Conservation (phyloP, 1,139 yeast species). For the Pichiaceae sp. region DNA sequence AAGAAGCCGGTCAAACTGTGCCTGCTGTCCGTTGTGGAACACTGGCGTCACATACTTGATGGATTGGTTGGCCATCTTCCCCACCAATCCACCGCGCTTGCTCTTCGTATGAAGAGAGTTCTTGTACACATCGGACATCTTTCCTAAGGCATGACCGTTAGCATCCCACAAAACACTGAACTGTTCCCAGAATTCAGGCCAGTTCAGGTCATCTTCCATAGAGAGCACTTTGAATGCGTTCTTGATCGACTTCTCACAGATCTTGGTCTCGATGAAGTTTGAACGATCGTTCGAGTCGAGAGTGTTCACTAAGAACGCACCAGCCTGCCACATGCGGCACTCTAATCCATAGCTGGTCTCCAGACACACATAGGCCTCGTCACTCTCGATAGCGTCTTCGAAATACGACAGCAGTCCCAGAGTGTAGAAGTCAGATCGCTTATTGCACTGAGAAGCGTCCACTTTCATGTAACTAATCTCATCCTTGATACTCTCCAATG, state of each 20-base stretch:
- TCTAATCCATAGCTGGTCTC: background rate
- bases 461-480: constrained; percentile 6
- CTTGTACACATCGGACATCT: constrained; percentile 34
- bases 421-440: background rate
- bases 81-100: constrained; percentile 33
- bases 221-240: constrained; percentile 49
- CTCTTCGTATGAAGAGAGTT: constrained; percentile 24
- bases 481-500: constrained; percentile 14
- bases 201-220: constrained; percentile 16
- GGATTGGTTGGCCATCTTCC: constrained; percentile 28
- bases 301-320: constrained; percentile 58
- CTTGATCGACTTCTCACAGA: constrained; percentile 55
- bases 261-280: constrained; percentile 46
- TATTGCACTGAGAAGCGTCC: constrained; percentile 1
- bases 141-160: constrained; percentile 41
- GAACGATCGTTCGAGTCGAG: constrained; percentile 61
- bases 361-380: constrained; percentile 1
- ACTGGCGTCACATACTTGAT: constrained; percentile 34
- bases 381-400: constrained; percentile 25
- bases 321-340: constrained; percentile 20
- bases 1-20: constrained; percentile 38
- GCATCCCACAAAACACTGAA: constrained; percentile 59
- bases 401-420: background rate
- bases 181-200: constrained; percentile 32
- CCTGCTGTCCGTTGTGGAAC: constrained; percentile 17